Percentiles rank a stretch among this genome's conserved stretches.
These are phyloP conservation scores for Begonia loranthoides DNA, from an alignment of 306 rosid genomes.

Conservation along the genomic window DNA sequence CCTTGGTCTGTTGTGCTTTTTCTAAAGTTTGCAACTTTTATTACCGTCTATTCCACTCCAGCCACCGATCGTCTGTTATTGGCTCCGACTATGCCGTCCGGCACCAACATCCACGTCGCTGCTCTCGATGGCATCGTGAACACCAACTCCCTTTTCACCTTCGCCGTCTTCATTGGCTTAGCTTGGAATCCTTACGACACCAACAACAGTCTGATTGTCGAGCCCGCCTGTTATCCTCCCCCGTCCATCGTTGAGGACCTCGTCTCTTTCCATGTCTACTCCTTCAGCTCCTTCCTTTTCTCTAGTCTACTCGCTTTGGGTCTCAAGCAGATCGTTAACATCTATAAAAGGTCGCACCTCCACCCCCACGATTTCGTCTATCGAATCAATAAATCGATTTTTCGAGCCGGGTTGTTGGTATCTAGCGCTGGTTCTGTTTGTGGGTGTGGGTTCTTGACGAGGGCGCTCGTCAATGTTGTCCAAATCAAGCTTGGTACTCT, in stretches of 20 bases:
- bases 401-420: slow-evolving; percentile 72
- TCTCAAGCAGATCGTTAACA: slow-evolving; percentile 72
- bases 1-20: background rate
- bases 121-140: slow-evolving; percentile 72
- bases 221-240: slow-evolving; percentile 32
- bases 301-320: slow-evolving; percentile 83
- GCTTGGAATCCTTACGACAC: slow-evolving; percentile 79
- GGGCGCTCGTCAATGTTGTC: slow-evolving; percentile 57
- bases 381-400: slow-evolving; percentile 32
- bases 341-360: slow-evolving; percentile 28
- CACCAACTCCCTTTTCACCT: slow-evolving; percentile 82
- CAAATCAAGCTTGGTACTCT: slow-evolving; percentile 88
- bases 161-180: slow-evolving; percentile 75
- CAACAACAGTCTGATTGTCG: slow-evolving; percentile 21
- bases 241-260: slow-evolving; percentile 53
- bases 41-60: background rate
- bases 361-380: slow-evolving; percentile 38
- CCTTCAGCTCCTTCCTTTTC: slow-evolving; percentile 97
- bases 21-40: background rate
- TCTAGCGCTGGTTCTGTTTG: slow-evolving; percentile 55
- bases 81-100: slow-evolving; percentile 26
- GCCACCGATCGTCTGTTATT: background rate
- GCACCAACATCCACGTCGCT: slow-evolving; percentile 51
- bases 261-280: slow-evolving; percentile 78
- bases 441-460: slow-evolving; percentile 59